Conservation (phyloP, 257 asterid species). For the Marsdenia floribunda region DNA sequence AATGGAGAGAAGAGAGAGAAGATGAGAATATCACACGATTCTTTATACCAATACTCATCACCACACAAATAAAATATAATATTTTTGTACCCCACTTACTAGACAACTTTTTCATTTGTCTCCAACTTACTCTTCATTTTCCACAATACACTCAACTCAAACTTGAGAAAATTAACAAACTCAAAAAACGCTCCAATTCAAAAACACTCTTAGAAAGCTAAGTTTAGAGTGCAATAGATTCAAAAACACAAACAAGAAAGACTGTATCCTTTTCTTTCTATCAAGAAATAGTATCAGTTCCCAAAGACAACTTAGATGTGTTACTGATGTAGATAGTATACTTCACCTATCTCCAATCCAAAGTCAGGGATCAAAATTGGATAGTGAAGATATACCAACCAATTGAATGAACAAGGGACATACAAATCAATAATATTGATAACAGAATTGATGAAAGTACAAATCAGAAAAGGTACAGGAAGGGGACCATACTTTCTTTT, state of each 20-base stretch:
- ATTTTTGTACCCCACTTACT: too few species aligned
- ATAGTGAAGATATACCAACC: neutral
- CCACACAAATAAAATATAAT: too few species aligned
- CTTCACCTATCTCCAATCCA: neutral
- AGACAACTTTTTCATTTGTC: too few species aligned
- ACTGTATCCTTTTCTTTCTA: neutral
- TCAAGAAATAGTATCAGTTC: neutral
- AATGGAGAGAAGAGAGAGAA: too few species aligned
- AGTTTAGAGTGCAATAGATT: neutral
- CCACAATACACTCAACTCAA: too few species aligned
- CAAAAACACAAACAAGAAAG: neutral
- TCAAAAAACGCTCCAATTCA: too few species aligned
- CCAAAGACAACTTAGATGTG: neutral
- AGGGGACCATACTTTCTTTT: slow-evolving; percentile 63
- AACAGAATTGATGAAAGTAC: neutral
- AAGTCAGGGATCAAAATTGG: neutral
- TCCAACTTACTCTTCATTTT: too few species aligned
- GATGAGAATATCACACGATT: too few species aligned
- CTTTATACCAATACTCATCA: too few species aligned
- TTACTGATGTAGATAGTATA: neutral
- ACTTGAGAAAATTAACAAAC: too few species aligned
- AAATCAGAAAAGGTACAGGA: slow-evolving; percentile 1
- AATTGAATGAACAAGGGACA: neutral
- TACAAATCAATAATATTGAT: neutral
- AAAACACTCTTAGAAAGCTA: too few species aligned